phyloP scores from a whole-genome alignment of 768 basidiomycete species.

The Suillus ampliporus region DNA sequence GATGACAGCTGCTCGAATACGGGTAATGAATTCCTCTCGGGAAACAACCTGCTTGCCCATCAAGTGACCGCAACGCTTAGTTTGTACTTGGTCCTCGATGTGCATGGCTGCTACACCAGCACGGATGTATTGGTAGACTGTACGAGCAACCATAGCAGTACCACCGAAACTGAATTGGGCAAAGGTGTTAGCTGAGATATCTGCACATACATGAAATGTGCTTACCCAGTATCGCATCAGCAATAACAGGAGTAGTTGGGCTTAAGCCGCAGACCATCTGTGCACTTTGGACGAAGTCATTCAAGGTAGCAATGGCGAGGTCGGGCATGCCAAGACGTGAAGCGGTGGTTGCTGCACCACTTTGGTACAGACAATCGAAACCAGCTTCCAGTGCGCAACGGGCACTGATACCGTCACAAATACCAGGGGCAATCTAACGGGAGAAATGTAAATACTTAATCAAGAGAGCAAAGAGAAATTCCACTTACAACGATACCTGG shows the following conservation, averaged over 20 bases:
- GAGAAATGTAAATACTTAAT: conserved; percentile 9
- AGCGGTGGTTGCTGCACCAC: conserved; percentile 81
- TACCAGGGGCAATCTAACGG: conserved; percentile 71
- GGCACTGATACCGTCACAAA: conserved; percentile 82
- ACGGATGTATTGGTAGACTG: conserved; percentile 70
- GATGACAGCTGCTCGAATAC: conserved; percentile 77
- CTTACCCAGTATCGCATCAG: conserved; percentile 79
- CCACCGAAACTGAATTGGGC: conserved; percentile 60
- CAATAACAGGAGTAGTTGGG: conserved; percentile 73
- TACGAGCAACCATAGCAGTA: conserved; percentile 75
- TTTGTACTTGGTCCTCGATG: conserved; percentile 85
- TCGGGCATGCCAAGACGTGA: conserved; percentile 82
- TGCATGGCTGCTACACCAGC: conserved; percentile 78
- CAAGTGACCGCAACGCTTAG: conserved; percentile 79
- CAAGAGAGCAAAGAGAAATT: not conserved
- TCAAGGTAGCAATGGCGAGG: conserved; percentile 77
- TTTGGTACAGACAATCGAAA: conserved; percentile 79
- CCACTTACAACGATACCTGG: conserved; percentile 77
- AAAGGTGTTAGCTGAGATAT: conserved; percentile 23
- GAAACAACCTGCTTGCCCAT: conserved; percentile 85
- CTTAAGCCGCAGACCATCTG: conserved; percentile 73
- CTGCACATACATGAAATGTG: not conserved
- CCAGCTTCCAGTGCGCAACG: conserved; percentile 82
- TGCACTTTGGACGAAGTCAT: conserved; percentile 75
- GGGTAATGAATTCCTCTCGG: conserved; percentile 73